phyloP scores from a whole-genome alignment of 108 stramenopile genomes.

The Fragilaria crotonensis region DNA sequence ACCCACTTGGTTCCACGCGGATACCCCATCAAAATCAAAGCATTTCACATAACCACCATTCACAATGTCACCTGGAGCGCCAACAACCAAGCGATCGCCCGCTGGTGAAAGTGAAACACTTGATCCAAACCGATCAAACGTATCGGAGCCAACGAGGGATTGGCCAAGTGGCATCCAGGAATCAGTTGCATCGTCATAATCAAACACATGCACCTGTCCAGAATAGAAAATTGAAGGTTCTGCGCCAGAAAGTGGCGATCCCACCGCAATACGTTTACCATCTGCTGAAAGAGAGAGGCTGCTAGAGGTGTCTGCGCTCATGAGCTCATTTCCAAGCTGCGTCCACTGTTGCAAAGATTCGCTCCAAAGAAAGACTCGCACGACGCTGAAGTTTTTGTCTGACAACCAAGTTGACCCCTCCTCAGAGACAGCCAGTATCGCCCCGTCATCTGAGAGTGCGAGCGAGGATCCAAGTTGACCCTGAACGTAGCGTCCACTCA shows the following conservation, averaged over 20 bases:
- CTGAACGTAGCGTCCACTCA: slow-evolving; percentile 14
- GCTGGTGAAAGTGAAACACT: slow-evolving; percentile 40
- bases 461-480: slow-evolving; percentile 19
- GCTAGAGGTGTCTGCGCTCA: not conserved
- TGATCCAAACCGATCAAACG: slow-evolving; percentile 43
- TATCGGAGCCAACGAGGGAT: slow-evolving; percentile 15
- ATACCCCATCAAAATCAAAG: slow-evolving; percentile 9
- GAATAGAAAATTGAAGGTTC: no score
- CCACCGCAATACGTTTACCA: slow-evolving; percentile 2
- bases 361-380: not conserved
- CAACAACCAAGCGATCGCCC: slow-evolving; percentile 37
- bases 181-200: not conserved
- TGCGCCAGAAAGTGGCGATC: not conserved
- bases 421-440: slow-evolving; percentile 17
- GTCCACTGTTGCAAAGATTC: not conserved
- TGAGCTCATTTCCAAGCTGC: slow-evolving; percentile 2
- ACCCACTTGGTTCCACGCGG: slow-evolving; percentile 13
- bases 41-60: slow-evolving; percentile 55
- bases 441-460: slow-evolving; percentile 27
- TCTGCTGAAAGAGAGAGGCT: slow-evolving; percentile 2
- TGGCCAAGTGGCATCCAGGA: slow-evolving; percentile 9
- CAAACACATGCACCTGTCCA: slow-evolving; percentile 27
- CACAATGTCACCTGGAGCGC: slow-evolving; percentile 40
- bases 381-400: not conserved
- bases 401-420: slow-evolving; percentile 12